A percentile compares a stretch with the other conserved stretches of the same genome.
Conservation (phyloP, 306 rosid species). For the Arachis hypogaea region DNA sequence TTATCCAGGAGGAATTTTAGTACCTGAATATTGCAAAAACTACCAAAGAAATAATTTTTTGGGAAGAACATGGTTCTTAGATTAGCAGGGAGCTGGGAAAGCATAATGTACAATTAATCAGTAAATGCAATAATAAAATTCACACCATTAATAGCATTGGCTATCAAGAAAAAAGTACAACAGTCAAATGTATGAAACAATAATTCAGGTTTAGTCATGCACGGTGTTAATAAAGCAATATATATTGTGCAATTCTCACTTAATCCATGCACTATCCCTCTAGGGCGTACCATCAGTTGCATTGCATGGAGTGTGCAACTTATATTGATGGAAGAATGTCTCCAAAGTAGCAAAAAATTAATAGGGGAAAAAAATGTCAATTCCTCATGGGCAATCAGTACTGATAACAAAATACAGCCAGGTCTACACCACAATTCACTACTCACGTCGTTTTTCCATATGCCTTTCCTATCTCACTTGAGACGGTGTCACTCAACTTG, state of each 20-base stretch:
- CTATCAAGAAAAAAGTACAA: constrained; percentile 23
- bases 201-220: neutral
- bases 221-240: constrained; percentile 30
- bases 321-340: neutral
- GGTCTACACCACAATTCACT: constrained; percentile 7
- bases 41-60: neutral
- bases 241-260: neutral
- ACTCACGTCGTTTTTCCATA: constrained; percentile 92
- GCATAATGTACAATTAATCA: constrained; percentile 16
- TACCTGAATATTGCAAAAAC: constrained; percentile 9
- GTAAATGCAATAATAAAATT: constrained; percentile 19
- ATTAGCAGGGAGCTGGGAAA: neutral
- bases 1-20: constrained; percentile 23
- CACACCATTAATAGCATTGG: constrained; percentile 1
- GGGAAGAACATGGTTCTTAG: neutral
- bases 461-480: constrained; percentile 99
- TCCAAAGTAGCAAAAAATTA: neutral
- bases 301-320: neutral
- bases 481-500: constrained; percentile 92
- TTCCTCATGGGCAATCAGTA: neutral
- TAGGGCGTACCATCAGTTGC: constrained; percentile 16
- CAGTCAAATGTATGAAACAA: constrained; percentile 11
- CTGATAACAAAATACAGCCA: constrained; percentile 18
- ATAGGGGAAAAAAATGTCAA: neutral
- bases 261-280: constrained; percentile 14